Evolutionary conservation across 1,139 yeast genomes (phyloP), one percentile per base, ranked within the genome.

Genomic region (Candida sp.): DNA sequence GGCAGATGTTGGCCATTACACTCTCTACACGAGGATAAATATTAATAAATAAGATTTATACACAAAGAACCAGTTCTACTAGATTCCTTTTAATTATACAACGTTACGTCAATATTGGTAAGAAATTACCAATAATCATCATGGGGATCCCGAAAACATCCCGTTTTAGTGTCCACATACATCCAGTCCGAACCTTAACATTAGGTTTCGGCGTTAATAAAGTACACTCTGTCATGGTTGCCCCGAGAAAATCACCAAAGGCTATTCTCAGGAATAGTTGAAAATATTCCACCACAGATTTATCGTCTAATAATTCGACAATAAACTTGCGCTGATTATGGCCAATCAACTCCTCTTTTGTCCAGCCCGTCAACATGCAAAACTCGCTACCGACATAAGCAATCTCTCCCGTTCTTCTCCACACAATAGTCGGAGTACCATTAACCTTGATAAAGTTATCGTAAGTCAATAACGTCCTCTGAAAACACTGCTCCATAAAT

Each of bases 401-500:
- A 21, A 93, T 87, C 60, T 91, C 97, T 8, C 97, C 97, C 1
- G 97, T 90, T 45, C 98, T 74, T 50, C 99, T 73, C 98, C 98
- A 93, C 5, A 90, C 93, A 23, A 91, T 80, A 0, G 97, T 90
- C 0, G 98, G 98, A 0, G 98, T 91, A 0, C 97, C 97, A 38
- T 91, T 83, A 22, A 86, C 81, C 19, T 82, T 74, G 35, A 93
- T 86, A 59, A 87, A 87, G 60, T 84, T 87, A 52, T 89, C 95
- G 61, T 90, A 93, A 48, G 95, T 96, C 39, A 91, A 67, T 39
- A 93, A 66, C 0, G 98, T 90, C 40, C 99, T 68, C 61, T 93
- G 98, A 66, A 91, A 91, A 55, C 97, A 88, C 65, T 91, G 95
- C 57, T 93, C 99, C 88, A 93, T 90, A 57, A 93, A 93, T 5